Conservation (phyloP, 441 rosid species). For the Adansonia rubrostipa region DNA sequence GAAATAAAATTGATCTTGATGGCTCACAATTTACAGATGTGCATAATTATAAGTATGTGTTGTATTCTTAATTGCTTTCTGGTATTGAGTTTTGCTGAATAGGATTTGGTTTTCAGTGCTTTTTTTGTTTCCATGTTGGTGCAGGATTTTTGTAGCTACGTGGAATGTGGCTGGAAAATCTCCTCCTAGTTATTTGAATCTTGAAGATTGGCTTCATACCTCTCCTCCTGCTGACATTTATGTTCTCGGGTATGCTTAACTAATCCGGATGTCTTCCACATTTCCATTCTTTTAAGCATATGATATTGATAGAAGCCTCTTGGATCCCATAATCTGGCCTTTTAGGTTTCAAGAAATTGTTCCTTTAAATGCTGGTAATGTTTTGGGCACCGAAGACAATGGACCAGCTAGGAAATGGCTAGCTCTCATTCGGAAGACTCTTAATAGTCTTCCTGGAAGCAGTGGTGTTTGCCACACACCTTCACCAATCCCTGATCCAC, state of each 20-base stretch:
- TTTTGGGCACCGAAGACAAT: slow-evolving; percentile 74
- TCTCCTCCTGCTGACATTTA: slow-evolving; percentile 79
- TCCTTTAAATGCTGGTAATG: slow-evolving; percentile 83
- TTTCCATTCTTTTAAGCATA: background rate
- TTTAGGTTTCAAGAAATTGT: slow-evolving; percentile 83
- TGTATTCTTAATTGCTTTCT: background rate
- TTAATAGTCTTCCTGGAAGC: slow-evolving; percentile 63
- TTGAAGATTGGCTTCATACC: slow-evolving; percentile 81
- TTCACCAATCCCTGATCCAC: slow-evolving; percentile 67
- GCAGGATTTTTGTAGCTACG: slow-evolving; percentile 68
- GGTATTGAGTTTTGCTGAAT: too few relatives aligned
- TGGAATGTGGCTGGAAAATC: slow-evolving; percentile 87
- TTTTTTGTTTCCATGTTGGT: slow-evolving; percentile 8
- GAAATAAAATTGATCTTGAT: slow-evolving; percentile 67
- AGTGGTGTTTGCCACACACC: slow-evolving; percentile 55
- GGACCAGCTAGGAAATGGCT: slow-evolving; percentile 80
- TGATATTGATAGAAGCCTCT: slow-evolving; percentile 17
- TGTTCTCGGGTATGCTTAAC: slow-evolving; percentile 63
- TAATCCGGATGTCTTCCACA: background rate
- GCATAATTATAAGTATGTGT: slow-evolving; percentile 58
- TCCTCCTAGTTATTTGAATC: slow-evolving; percentile 67
- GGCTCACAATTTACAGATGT: slow-evolving; percentile 65
- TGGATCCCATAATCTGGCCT: slow-evolving; percentile 15
- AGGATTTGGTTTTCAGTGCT: background rate
- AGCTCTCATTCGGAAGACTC: slow-evolving; percentile 63